Base-by-base conservation (phyloP, 768 basidiomycete species). In the Trametes cingulata region DNA sequence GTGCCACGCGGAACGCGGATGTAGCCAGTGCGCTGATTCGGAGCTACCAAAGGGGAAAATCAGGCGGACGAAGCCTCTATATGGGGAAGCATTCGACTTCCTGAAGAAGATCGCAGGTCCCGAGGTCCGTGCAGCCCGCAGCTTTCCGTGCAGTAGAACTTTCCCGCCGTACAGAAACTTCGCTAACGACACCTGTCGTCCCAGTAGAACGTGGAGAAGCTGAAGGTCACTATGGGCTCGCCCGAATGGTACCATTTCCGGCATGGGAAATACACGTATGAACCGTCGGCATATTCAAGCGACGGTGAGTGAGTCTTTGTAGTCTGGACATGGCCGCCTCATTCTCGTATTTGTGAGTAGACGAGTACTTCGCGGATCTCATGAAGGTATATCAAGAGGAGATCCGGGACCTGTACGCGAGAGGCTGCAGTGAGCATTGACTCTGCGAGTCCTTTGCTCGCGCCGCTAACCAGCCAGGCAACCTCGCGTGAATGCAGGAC, bases 181-280 rank as follows among this genome's bases (percentile, higher is more conserved):
- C 48, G 56, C 14, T 22, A 25, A 52, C 45, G 54, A 27, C 40
- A 27, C 36, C 14, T 14, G n/a, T 10, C 12, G 7, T 9, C 20
- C 7, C 9, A 3, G 1, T 13, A 62, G 61, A 57, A 85, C 80
- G 85, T 87, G 52, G 78, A 77, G 66, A 76, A 78, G 65, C 80
- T 90, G 72, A 91, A 92, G 70, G 62, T 90, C 51, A 90, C 85
- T 10, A 75, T 88, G 70, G 85, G 83, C 58, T 82, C 87, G 0
- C 88, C 88, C 2, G 83, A 84, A 22, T 87, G 86, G 85, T 85
- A 82, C 68, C 85, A 87, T 69, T 81, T 86, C 22, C 82, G 83
- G 25, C 85, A 86, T 67, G 87, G 87, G 49, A 78, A 77, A 9
- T 82, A 85, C 60, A 82, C 83, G 4, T 85, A 84, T 66, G 81